These are phyloP conservation scores for Lepidium didymum DNA, from an alignment of 345 rosid species.

Conservation along the genomic window DNA sequence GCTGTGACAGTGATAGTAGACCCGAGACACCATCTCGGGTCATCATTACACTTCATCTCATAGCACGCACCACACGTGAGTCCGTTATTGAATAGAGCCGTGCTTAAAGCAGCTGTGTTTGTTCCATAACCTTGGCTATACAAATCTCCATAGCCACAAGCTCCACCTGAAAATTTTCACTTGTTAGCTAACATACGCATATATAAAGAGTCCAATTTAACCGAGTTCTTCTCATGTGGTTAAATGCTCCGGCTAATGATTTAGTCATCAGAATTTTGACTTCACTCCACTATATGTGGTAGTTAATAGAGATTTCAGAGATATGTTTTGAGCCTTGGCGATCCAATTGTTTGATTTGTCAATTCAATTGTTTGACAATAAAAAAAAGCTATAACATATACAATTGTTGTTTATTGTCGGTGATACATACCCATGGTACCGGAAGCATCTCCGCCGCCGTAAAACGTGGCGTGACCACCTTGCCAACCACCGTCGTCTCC, in stretches of 20 bases:
- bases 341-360: too few species aligned
- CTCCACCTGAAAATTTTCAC: slow-evolving; percentile 48
- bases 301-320: too few species aligned
- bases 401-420: neutral
- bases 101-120: slow-evolving; percentile 72
- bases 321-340: too few species aligned
- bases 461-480: slow-evolving; percentile 67
- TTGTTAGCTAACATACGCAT: slow-evolving; percentile 3
- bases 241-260: too few species aligned
- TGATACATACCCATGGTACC: slow-evolving; percentile 74
- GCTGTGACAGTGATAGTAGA: slow-evolving; percentile 69
- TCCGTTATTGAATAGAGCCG: slow-evolving; percentile 74
- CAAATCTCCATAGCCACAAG: slow-evolving; percentile 73
- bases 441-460: slow-evolving; percentile 75
- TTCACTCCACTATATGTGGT: too few species aligned
- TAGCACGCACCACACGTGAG: slow-evolving; percentile 73
- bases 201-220: neutral
- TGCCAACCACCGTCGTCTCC: slow-evolving; percentile 71
- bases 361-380: too few species aligned
- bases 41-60: slow-evolving; percentile 58
- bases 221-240: neutral
- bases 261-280: too few species aligned
- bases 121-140: slow-evolving; percentile 76
- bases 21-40: slow-evolving; percentile 65
- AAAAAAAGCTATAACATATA: neutral